phyloP scores from a whole-genome alignment of 495 filamentous ascomycete species.

The Glutinoglossum americanum region DNA sequence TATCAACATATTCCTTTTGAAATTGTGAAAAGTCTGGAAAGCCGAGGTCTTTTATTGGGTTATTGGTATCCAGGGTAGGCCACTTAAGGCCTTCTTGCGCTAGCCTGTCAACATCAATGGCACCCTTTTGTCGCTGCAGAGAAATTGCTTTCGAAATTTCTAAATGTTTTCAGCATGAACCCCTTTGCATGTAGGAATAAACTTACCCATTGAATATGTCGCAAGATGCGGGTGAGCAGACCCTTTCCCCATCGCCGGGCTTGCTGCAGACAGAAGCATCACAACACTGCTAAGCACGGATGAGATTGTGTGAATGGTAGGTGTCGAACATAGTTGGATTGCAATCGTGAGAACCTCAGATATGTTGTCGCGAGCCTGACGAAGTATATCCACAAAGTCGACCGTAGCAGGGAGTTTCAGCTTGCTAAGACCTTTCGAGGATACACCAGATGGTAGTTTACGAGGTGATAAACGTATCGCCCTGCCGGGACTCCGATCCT shows the following conservation, averaged over 20 bases:
- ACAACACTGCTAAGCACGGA: slow-evolving; percentile 36
- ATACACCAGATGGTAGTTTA: neutral
- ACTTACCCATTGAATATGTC: slow-evolving; percentile 27
- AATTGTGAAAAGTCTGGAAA: slow-evolving; percentile 29
- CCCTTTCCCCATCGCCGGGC: slow-evolving; percentile 20
- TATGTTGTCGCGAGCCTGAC: slow-evolving; percentile 36
- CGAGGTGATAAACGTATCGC: neutral
- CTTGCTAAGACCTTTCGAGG: neutral
- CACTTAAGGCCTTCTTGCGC: slow-evolving; percentile 21
- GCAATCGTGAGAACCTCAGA: slow-evolving; percentile 32
- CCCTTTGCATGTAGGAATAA: neutral
- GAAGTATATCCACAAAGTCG: slow-evolving; percentile 34
- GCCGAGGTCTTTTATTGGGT: neutral
- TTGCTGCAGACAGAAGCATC: slow-evolving; percentile 41
- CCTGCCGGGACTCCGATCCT: slow-evolving; percentile 13
- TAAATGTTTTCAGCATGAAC: slow-evolving; percentile 7
- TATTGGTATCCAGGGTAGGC: slow-evolving; percentile 20
- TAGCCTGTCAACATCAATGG: slow-evolving; percentile 16
- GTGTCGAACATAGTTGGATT: slow-evolving; percentile 22
- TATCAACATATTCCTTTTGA: slow-evolving; percentile 52
- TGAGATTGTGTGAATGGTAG: slow-evolving; percentile 29
- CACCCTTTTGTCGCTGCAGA: slow-evolving; percentile 34
- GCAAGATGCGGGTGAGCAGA: slow-evolving; percentile 34
- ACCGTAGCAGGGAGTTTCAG: neutral
- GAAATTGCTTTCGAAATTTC: slow-evolving; percentile 42